Percentiles rank a stretch among this genome's conserved stretches.
Evolutionary conservation across 192 early-diverging fungal species (phyloP).

Genomic region (Obelidium mucronatum): DNA sequence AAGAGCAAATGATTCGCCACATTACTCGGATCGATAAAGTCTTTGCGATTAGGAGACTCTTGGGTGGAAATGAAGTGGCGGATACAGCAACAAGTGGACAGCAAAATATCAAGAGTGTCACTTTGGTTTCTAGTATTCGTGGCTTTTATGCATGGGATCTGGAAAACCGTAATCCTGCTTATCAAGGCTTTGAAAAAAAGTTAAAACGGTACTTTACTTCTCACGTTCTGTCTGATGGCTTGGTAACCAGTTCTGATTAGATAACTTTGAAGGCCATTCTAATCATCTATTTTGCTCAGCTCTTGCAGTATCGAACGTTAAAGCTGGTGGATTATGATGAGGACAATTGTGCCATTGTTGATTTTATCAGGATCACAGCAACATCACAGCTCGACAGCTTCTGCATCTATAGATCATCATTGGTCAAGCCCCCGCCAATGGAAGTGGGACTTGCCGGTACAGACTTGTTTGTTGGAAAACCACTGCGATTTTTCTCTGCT

Average conservation of each 20-base stretch:
- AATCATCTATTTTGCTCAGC: background rate
- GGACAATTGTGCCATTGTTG: background rate
- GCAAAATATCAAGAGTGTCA: background rate
- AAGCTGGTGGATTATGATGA: background rate
- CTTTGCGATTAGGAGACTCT: background rate
- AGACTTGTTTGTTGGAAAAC: background rate
- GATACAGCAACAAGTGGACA: background rate
- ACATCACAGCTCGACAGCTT: background rate
- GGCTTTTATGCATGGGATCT: background rate
- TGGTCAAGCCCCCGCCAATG: background rate
- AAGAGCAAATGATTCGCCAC: background rate
- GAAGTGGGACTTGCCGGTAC: background rate
- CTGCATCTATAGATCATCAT: background rate
- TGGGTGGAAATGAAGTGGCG: background rate
- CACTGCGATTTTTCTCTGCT: background rate
- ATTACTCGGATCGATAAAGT: background rate
- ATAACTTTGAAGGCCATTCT: background rate
- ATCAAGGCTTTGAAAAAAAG: background rate
- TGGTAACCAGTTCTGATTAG: background rate
- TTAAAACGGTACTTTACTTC: background rate
- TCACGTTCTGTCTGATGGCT: background rate
- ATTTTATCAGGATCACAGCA: background rate
- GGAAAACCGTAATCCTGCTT: background rate
- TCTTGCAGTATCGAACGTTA: no score
- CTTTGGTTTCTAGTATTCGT: background rate